Evolutionary conservation across 1,284 basidiomycete genomes (phyloP).

Genomic region (Dichomitus squalens): DNA sequence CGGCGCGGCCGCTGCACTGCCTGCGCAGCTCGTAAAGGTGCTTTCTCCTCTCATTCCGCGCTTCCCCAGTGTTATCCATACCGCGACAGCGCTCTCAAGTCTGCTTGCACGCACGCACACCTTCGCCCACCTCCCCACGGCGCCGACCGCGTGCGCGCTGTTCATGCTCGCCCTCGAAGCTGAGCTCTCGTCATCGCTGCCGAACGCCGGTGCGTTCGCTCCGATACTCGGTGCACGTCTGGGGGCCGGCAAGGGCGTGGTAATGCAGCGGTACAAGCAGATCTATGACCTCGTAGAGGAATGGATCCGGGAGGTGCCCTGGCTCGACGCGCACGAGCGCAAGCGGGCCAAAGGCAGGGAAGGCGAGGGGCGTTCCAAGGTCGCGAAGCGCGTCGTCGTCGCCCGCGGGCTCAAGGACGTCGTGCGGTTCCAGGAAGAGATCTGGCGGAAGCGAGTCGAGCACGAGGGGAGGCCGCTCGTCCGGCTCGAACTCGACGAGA

Average conservation of each 20-base stretch:
- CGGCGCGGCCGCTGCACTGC: conserved; percentile 32
- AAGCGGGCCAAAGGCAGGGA: conserved; percentile 30
- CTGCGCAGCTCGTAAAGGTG: conserved; percentile 39
- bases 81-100: conserved; percentile 56
- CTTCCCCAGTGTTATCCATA: conserved; percentile 49
- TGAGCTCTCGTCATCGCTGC: conserved; percentile 54
- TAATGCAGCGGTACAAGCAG: conserved; percentile 69
- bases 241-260: conserved; percentile 50
- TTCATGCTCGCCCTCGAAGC: conserved; percentile 75
- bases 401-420: conserved; percentile 68
- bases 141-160: conserved; percentile 65
- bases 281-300: conserved; percentile 60
- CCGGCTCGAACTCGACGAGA: conserved; percentile 40
- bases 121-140: conserved; percentile 41
- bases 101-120: conserved; percentile 49
- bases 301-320: conserved; percentile 67
- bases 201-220: conserved; percentile 56
- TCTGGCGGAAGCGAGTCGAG: conserved; percentile 48
- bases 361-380: conserved; percentile 51
- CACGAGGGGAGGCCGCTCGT: conserved; percentile 37
- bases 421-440: conserved; percentile 64
- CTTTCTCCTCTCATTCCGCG: conserved; percentile 41
- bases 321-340: conserved; percentile 51
- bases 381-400: conserved; percentile 59
- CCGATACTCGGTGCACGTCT: conserved; percentile 53